Evolutionary conservation across 345 rosid genomes (phyloP), one percentile per base, ranked within the genome.

Genomic region (Eucalyptus fibrosa): DNA sequence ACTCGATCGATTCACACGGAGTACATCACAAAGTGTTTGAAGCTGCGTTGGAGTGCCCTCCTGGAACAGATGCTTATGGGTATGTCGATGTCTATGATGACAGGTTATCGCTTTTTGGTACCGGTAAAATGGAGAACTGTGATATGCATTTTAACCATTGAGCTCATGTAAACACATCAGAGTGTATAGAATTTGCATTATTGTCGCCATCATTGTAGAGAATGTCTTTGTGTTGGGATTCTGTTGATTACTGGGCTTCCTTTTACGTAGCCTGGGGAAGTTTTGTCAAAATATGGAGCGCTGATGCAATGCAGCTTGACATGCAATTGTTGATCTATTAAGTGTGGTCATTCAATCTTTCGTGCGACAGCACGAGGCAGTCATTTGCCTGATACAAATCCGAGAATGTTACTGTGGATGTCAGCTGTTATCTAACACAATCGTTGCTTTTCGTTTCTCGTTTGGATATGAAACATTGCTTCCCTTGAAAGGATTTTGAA

Each of bases 41-140:
- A 94, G 99, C 99, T 90, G 96, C 97, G 13, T 91, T 98, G 72
- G 99, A 97, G 90, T 95, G 99, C 28, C 98, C 98, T 62, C 99
- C 97, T 0, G 99, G 96, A 62, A 94, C 97, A 7, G 93, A 94
- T 95, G 95, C 99, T 23, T 97, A 92, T 90, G 99, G 99, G 49
- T 90, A 93, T 90, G 87, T 98, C 12, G 97, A 98, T 89, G 98
- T 95, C 37, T 96, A 95, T 85, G 95, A 95, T 51, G 69, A 97
- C 91, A 96, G 92, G 92, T 86, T 97, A 85, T 90, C 93, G 12
- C 98, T 98, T 89, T 67, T 92, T 86, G 99, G 99, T 80, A 90
- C 94, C 26, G 95, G 89, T 88, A 90, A 94, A 91, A 92, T 97
- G 95, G 86, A 93, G 90, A 93, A 94, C 93, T 94, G 95, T 5